These are phyloP conservation scores for Alternaria dauci DNA, from an alignment of 2,329 filamentous ascomycete species.

Conservation along the genomic window DNA sequence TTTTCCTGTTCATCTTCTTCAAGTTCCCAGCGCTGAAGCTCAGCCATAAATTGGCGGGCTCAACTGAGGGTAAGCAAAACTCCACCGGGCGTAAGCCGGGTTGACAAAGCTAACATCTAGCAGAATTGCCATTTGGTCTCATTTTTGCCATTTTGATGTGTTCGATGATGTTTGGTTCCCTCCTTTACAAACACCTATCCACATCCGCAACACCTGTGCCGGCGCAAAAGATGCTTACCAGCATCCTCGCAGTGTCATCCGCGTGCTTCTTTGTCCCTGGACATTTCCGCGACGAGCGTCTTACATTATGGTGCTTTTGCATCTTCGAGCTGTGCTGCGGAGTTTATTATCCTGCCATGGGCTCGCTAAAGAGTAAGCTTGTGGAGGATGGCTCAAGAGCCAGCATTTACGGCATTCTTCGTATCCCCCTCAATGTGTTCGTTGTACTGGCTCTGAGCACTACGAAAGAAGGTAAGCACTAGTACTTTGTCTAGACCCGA, in stretches of 20 bases:
- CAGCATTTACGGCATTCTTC: slow-evolving; percentile 65
- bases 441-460: slow-evolving; percentile 45
- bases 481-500: background rate
- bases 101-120: slow-evolving; percentile 9
- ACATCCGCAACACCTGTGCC: slow-evolving; percentile 30
- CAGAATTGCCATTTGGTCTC: slow-evolving; percentile 57
- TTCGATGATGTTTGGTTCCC: slow-evolving; percentile 66
- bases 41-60: slow-evolving; percentile 39
- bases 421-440: slow-evolving; percentile 64
- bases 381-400: slow-evolving; percentile 64
- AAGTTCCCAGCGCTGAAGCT: slow-evolving; percentile 65
- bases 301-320: slow-evolving; percentile 66
- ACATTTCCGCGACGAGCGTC: slow-evolving; percentile 55
- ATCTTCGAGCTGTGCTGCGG: slow-evolving; percentile 66
- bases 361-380: slow-evolving; percentile 62
- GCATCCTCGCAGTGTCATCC: slow-evolving; percentile 37
- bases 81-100: no score
- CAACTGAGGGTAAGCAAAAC: slow-evolving; percentile 35
- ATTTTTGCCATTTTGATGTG: slow-evolving; percentile 68
- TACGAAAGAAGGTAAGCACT: slow-evolving; percentile 40
- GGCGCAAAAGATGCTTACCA: slow-evolving; percentile 41
- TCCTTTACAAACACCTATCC: slow-evolving; percentile 58
- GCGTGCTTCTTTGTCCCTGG: slow-evolving; percentile 46
- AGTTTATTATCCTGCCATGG: slow-evolving; percentile 66
- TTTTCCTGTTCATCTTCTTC: slow-evolving; percentile 71